Percentiles rank a stretch among this genome's conserved stretches.
These are phyloP conservation scores for Nannizziopsis arthrosporioides DNA, from an alignment of 2,329 filamentous ascomycete genomes.

Conservation along the genomic window DNA sequence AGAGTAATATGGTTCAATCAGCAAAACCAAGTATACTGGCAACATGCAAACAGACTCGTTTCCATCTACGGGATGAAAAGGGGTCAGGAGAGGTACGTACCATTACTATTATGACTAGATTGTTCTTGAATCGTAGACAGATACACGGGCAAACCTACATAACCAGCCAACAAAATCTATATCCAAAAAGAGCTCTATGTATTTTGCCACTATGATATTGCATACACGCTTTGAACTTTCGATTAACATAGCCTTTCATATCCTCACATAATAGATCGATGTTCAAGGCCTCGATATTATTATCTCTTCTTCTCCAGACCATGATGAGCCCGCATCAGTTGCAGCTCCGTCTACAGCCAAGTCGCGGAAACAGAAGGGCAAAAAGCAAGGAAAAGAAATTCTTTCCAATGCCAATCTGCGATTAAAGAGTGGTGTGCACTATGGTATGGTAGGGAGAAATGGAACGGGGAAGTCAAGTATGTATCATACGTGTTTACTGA, in stretches of 20 bases:
- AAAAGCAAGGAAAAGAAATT: slow-evolving; percentile 48
- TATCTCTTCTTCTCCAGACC: slow-evolving; percentile 40
- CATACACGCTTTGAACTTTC: neutral
- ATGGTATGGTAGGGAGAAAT: slow-evolving; percentile 69
- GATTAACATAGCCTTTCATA: neutral
- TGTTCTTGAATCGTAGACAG: neutral
- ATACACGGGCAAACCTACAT: too few species aligned
- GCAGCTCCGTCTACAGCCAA: slow-evolving; percentile 19
- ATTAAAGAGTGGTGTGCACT: slow-evolving; percentile 60
- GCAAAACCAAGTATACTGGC: slow-evolving; percentile 37
- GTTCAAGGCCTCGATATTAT: slow-evolving; percentile 63
- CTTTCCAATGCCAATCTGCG: slow-evolving; percentile 57
- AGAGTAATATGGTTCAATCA: neutral
- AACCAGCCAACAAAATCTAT: too few species aligned
- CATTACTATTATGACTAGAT: neutral
- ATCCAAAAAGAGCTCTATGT: too few species aligned
- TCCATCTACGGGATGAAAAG: slow-evolving; percentile 48
- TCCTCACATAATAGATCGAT: slow-evolving; percentile 42
- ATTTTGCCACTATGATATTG: too few species aligned
- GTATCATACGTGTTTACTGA: slow-evolving; percentile 16
- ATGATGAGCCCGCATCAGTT: slow-evolving; percentile 8
- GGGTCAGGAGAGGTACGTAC: slow-evolving; percentile 41
- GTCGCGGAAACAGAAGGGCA: slow-evolving; percentile 41
- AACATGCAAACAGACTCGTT: slow-evolving; percentile 56
- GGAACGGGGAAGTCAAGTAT: slow-evolving; percentile 72